A percentile compares a stretch with the other conserved stretches of the same genome.
phyloP scores from a whole-genome alignment of 139 green algal genomes.

The Chlamydomonas sp. region DNA sequence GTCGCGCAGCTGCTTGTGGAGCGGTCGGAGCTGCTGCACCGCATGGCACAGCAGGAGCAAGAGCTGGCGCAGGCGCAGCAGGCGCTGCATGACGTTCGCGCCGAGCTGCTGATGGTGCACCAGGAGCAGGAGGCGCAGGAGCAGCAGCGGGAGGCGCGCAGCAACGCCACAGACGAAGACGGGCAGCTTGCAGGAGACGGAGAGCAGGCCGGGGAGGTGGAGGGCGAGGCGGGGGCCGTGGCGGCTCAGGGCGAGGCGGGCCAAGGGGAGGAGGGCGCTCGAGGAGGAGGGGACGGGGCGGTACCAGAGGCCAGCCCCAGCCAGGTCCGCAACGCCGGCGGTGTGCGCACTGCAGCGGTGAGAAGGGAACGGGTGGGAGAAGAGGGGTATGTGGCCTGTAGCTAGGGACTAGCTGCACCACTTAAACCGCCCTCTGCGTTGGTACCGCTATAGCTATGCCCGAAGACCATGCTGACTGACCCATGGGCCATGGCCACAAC shows the following conservation, averaged over 20 bases:
- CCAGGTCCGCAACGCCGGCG: no score
- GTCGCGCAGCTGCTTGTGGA: constrained; percentile 5
- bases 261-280: not conserved
- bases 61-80: constrained; percentile 19
- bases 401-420: no score
- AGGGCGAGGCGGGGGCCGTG: not conserved
- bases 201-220: not conserved
- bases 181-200: not conserved
- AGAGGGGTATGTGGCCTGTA: no score
- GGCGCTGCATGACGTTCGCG: constrained; percentile 1
- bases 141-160: not conserved
- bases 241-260: not conserved
- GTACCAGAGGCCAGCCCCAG: not conserved
- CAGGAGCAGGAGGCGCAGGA: not conserved
- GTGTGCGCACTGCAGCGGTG: no score
- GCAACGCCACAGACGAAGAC: no score
- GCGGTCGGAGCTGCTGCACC: not conserved
- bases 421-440: no score
- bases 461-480: no score
- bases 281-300: not conserved
- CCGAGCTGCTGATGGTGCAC: not conserved
- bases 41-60: not conserved
- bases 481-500: no score
- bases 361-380: no score
- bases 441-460: no score